These are phyloP conservation scores for Ruellia speciosa DNA, from an alignment of 305 asterid genomes.

Conservation along the genomic window DNA sequence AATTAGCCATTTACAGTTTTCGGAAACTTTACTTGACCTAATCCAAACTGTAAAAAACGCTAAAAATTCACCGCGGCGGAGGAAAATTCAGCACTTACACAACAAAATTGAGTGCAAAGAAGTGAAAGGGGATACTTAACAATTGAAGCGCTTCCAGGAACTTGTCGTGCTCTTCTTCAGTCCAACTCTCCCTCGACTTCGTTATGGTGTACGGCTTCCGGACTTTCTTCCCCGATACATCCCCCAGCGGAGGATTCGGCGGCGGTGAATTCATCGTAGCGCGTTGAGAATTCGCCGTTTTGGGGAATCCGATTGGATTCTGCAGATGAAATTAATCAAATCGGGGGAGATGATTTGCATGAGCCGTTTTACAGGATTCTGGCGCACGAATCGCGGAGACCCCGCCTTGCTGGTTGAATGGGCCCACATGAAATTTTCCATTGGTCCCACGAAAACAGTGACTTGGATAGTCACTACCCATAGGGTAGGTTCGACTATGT, in stretches of 20 bases:
- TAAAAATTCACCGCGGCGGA: not conserved
- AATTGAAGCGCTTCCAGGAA: constrained; percentile 89
- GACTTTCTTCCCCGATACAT: constrained; percentile 54
- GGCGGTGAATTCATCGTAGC: constrained; percentile 31
- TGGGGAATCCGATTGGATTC: not conserved
- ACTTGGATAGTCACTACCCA: no score
- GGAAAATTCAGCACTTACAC: not conserved
- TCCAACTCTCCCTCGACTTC: constrained; percentile 91
- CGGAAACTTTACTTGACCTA: no score
- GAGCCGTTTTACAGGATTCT: no score
- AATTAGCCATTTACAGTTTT: no score
- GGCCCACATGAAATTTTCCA: no score
- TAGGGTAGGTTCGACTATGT: no score
- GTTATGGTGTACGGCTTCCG: constrained; percentile 83
- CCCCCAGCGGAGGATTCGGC: constrained; percentile 27
- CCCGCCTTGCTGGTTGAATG: no score
- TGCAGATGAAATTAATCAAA: not conserved
- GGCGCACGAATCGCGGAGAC: no score
- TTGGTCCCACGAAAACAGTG: no score
- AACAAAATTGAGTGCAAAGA: no score
- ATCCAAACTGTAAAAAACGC: not conserved
- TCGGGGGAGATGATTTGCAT: no score
- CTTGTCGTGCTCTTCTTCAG: constrained; percentile 87
- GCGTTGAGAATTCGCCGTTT: constrained; percentile 11
- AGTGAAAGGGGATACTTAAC: constrained; percentile 30